These are phyloP conservation scores for Fusarium pininemorale DNA, from an alignment of 2,329 filamentous ascomycete genomes.

Conservation along the genomic window DNA sequence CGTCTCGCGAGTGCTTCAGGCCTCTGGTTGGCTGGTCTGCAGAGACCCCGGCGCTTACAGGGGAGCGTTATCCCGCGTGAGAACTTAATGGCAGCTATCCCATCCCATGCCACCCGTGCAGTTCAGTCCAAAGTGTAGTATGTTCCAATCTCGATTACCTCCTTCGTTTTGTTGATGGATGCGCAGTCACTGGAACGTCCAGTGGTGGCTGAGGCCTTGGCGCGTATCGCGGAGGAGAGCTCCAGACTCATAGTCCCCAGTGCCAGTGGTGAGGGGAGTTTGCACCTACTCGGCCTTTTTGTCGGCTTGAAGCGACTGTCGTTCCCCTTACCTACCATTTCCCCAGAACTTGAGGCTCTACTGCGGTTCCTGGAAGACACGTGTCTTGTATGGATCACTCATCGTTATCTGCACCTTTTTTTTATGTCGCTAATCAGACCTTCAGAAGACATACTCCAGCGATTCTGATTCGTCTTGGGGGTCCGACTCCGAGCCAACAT, in stretches of 20 bases:
- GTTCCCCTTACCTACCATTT: neutral
- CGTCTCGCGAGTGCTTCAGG: neutral
- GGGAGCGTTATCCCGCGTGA: neutral
- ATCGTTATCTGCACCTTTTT: neutral
- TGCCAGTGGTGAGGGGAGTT: neutral
- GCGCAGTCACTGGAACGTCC: neutral
- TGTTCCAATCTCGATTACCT: neutral
- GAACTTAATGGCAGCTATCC: too few relatives aligned
- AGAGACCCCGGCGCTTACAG: neutral
- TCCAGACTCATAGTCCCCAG: too few relatives aligned
- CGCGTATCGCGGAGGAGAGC: neutral
- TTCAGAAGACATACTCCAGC: neutral
- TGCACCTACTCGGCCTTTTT: neutral
- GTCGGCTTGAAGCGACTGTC: neutral
- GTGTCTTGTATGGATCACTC: neutral
- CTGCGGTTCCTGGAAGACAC: neutral
- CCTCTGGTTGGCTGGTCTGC: neutral
- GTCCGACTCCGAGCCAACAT: neutral
- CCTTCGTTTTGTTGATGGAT: rapidly evolving
- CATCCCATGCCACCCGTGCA: too few relatives aligned
- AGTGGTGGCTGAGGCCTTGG: neutral
- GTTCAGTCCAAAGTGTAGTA: neutral
- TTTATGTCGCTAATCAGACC: neutral
- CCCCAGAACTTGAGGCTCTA: neutral
- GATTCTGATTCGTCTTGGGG: neutral